Evolutionary conservation across 495 filamentous ascomycete genomes (phyloP), one percentile per base, ranked within the genome.

Genomic region (Penicillium taxi): DNA sequence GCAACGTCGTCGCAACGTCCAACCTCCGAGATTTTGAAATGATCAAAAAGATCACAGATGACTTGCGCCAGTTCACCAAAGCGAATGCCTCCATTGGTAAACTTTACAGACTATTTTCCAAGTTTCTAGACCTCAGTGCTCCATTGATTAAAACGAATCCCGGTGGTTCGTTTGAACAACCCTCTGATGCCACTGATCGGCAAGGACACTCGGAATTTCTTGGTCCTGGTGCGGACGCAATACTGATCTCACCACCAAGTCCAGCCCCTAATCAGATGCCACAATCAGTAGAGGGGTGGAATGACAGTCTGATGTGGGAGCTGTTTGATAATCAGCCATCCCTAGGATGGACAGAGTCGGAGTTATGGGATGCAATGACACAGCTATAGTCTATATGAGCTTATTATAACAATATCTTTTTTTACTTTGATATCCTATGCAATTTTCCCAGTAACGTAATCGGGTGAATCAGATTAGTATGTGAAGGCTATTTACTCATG

Each of bases 241-340:
- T 26, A 13, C 15, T 35, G 12, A 30, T 26, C 2, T 8, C 26
- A 6, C 25, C 44, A 19, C 40, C 37, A 7, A 31, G 27, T 32
- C 18, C 39, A 1, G 27, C 18, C n/a, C n/a, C 12, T 2, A 23
- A 39, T 14, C 35, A 20, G 12, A 32, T 39, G 7, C 28, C 42
- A 13, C 38, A 18, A 6, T 34, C 51, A 11, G 40, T 52, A 9
- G 45, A 44, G 15, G 48, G 46, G 8, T 58, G 55, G 55, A 33
- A 56, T 49, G 55, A 58, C 27, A 48, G 36, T 43, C 40, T 58
- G 24, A 52, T 58, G 47, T 58, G 55, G 55, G 52, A 58, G 36
- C 22, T 58, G 17, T 58, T 56, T 18, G 45, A 53, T 34, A 56
- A 53, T 9, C 55, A 58, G 35, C 55, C 55, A 1, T 53, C 55